Base-by-base conservation (phyloP, 2,329 filamentous ascomycete genomes). In the Pseudogymnoascus sp. region DNA sequence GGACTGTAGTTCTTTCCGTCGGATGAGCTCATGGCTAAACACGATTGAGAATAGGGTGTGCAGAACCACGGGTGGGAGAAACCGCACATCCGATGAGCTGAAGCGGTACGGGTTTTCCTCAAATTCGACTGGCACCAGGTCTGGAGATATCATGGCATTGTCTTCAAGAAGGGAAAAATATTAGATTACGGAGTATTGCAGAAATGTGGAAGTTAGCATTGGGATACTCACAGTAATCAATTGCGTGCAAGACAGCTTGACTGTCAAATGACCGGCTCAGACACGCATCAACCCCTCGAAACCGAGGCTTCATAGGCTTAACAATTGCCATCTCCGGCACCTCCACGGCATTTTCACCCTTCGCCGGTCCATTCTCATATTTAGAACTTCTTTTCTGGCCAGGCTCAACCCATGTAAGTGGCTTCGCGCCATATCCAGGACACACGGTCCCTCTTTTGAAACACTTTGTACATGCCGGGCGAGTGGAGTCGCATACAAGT, bases 171-270 rank as follows among this genome's bases (percentile, higher is more conserved):
- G 5, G 0, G 11, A 1, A 21, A 1, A 7, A 5, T 33, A 54
- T 54, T 54, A 54, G 47, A 54, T 54, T 2, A n/a, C n/a, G 11
- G 1, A 7, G 17, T 17, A 54, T 33, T 5, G 17, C 24, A 1
- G 7, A 54, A 17, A 3, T 7, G 26, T 11, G 21, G 13, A 21
- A 21, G 21, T 8, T 5, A 4, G 3, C 21, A 29, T 29, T 17
- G n/a, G 17, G 31, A 54, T 54, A 54, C 47, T 54, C 4, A 54
- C 47, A 54, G n/a, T 54, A 54, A 54, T 54, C 47, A 3, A 54
- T 54, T 2, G 47, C 47, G n/a, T 54, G 47, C 9, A 54, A 9
- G n/a, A 54, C 5, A 33, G 47, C 47, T 17, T 33, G 29, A 1
- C 47, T 33, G 9, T 54, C 29, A 54, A 54, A 54, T 33, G 47